Evolutionary conservation across 495 filamentous ascomycete species (phyloP).

Genomic region (Ascodesmis nigricans): DNA sequence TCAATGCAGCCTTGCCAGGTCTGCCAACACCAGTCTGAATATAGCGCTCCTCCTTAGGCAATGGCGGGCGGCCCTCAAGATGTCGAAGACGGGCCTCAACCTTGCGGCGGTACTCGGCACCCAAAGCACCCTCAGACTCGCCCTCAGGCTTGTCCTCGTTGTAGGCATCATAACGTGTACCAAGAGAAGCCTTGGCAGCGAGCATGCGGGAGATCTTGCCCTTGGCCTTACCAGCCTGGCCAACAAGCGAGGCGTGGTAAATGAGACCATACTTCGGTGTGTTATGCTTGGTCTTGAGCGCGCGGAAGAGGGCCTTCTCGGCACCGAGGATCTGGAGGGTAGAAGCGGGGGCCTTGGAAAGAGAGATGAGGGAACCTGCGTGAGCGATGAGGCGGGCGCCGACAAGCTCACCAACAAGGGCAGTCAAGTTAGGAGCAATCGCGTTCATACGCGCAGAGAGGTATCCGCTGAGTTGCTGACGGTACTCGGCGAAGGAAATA

Average conservation of each 20-base stretch:
- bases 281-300: constrained; percentile 96
- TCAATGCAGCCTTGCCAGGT: constrained; percentile 70
- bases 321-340: constrained; percentile 96
- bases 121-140: constrained; percentile 32
- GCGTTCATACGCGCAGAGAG: constrained; percentile 85
- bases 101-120: constrained; percentile 47
- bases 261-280: constrained; percentile 98
- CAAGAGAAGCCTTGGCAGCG: constrained; percentile 75
- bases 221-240: constrained; percentile 96
- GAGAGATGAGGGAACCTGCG: constrained; percentile 79
- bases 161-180: constrained; percentile 80
- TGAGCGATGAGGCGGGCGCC: constrained; percentile 91
- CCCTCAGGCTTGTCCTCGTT: constrained; percentile 79
- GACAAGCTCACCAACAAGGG: constrained; percentile 81
- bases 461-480: constrained; percentile 68
- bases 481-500: constrained; percentile 71
- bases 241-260: constrained; percentile 91
- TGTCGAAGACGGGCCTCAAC: constrained; percentile 67
- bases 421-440: constrained; percentile 88
- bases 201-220: constrained; percentile 96
- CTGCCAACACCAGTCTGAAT: constrained; percentile 14
- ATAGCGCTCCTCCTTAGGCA: constrained; percentile 24
- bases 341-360: constrained; percentile 87
- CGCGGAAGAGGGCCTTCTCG: constrained; percentile 95
- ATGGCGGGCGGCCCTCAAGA: constrained; percentile 78